Evolutionary conservation across 169 alveolate genomes (phyloP).

Genomic region (Eimeria maxima): DNA sequence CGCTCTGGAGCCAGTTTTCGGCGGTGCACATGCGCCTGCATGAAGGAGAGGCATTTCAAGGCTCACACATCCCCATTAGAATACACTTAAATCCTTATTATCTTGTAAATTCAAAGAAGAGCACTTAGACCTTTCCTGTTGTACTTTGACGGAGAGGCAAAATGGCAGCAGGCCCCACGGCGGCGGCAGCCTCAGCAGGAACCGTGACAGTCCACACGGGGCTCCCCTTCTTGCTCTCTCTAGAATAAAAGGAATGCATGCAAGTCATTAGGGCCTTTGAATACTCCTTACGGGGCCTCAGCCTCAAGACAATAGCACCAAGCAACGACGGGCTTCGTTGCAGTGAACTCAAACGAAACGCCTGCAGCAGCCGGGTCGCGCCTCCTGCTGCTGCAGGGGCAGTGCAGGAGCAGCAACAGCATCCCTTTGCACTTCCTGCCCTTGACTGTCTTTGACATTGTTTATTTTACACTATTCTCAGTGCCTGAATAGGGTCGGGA

Average conservation of each 20-base stretch:
- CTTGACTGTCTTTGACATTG: background rate
- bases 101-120: background rate
- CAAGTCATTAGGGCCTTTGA: background rate
- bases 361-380: slow-evolving; percentile 78
- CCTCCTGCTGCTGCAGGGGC: slow-evolving; percentile 74
- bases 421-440: slow-evolving; percentile 65
- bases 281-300: slow-evolving; percentile 12
- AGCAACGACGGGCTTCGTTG: slow-evolving; percentile 54
- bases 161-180: slow-evolving; percentile 70
- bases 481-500: slow-evolving; percentile 1
- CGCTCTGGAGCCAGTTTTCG: slow-evolving; percentile 52
- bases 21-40: slow-evolving; percentile 29
- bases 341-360: slow-evolving; percentile 34
- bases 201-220: background rate
- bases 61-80: background rate
- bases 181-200: slow-evolving; percentile 76
- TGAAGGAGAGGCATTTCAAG: background rate
- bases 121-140: background rate
- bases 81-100: slow-evolving; percentile 1
- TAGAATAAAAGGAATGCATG: background rate
- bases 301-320: slow-evolving; percentile 47
- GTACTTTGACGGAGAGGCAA: background rate
- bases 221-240: slow-evolving; percentile 44
- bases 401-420: slow-evolving; percentile 74
- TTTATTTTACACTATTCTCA: slow-evolving; percentile 53